phyloP scores from a whole-genome alignment of 2,329 filamentous ascomycete genomes.

The Calonectria multiphialidica region DNA sequence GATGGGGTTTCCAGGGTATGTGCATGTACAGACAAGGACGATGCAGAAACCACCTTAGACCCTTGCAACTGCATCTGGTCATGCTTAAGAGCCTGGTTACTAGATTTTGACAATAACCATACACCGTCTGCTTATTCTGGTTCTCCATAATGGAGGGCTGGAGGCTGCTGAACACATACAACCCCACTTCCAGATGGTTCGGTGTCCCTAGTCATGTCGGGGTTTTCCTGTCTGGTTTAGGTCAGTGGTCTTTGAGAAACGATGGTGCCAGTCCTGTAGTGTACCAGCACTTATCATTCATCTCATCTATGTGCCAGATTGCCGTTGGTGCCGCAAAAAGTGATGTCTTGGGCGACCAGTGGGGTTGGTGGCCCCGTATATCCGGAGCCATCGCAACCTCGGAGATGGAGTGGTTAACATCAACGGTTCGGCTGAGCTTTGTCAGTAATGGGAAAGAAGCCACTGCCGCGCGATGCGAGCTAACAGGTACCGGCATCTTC shows the following conservation, averaged over 20 bases:
- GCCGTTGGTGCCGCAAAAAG: no score
- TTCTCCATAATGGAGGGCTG: not conserved
- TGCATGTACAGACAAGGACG: not conserved
- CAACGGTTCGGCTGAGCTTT: not conserved
- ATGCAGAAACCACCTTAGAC: not conserved
- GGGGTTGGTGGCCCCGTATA: not conserved
- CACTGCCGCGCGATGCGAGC: conserved; percentile 1
- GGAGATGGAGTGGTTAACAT: not conserved
- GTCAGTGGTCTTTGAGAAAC: not conserved
- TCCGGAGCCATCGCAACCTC: conserved; percentile 9
- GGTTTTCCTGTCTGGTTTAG: conserved; percentile 9
- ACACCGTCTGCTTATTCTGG: not conserved
- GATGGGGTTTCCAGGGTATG: not conserved
- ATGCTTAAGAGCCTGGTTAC: not conserved
- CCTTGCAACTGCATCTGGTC: not conserved
- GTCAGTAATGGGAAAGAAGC: not conserved
- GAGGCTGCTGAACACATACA: not conserved
- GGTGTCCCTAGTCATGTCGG: not conserved
- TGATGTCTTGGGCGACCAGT: not conserved
- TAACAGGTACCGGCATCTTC: conserved; percentile 3
- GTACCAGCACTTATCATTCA: not conserved
- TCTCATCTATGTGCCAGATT: not conserved
- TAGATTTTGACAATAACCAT: not conserved
- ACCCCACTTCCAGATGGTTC: not conserved
- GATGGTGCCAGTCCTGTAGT: not conserved